Conservation (phyloP, 1,284 basidiomycete species). For the Acaromyces ingoldii region DNA sequence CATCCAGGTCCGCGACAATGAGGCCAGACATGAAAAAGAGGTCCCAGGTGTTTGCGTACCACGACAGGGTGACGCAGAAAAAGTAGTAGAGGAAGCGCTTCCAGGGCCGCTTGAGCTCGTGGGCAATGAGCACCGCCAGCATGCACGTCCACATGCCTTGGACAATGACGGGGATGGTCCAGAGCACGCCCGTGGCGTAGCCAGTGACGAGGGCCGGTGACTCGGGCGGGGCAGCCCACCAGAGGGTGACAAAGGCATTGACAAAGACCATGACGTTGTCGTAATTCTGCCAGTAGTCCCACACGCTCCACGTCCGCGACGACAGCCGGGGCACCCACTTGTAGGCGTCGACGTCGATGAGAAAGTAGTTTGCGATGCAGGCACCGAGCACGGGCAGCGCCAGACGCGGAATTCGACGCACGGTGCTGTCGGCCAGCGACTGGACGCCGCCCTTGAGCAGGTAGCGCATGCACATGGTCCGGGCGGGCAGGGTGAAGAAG, state of each 20-base stretch:
- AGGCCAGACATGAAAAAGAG: constrained; percentile 45
- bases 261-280: constrained; percentile 35
- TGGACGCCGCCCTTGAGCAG: constrained; percentile 34
- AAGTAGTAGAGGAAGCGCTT: constrained; percentile 42
- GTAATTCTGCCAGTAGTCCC: constrained; percentile 43
- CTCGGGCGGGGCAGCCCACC: constrained; percentile 36
- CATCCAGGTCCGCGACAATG: constrained; percentile 38
- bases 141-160: constrained; percentile 29
- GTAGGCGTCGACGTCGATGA: constrained; percentile 38
- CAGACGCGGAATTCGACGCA: constrained; percentile 40
- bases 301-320: constrained; percentile 40
- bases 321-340: constrained; percentile 39
- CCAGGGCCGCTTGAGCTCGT: constrained; percentile 30
- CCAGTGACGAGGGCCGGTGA: constrained; percentile 30
- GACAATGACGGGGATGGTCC: constrained; percentile 44
- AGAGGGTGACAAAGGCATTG: constrained; percentile 35
- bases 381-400: constrained; percentile 35
- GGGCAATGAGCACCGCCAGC: constrained; percentile 27
- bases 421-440: constrained; percentile 32
- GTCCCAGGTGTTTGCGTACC: constrained; percentile 42
- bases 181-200: constrained; percentile 44
- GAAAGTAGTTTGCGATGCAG: constrained; percentile 37
- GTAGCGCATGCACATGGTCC: constrained; percentile 40
- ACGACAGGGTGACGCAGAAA: constrained; percentile 29
- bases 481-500: constrained; percentile 40